These are phyloP conservation scores for Heterobasidion annosum DNA, from an alignment of 1,284 basidiomycete genomes.

Conservation along the genomic window DNA sequence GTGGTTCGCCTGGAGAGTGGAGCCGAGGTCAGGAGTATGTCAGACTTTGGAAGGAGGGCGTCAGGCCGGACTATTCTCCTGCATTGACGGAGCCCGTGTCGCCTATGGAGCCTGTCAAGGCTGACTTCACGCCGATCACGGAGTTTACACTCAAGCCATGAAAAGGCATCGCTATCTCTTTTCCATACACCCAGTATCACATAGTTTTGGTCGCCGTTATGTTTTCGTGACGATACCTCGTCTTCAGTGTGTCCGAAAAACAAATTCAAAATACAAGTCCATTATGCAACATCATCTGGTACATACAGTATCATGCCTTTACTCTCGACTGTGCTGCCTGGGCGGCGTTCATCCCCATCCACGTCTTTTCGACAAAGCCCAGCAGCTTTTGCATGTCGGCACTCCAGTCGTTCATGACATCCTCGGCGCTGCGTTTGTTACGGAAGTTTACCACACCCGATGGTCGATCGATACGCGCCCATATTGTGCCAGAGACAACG, in stretches of 20 bases:
- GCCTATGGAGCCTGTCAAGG: constrained; percentile 9
- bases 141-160: not conserved
- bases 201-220: too few species aligned
- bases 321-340: constrained; percentile 68
- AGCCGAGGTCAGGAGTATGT: constrained; percentile 63
- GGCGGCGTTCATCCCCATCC: constrained; percentile 86
- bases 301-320: constrained; percentile 30
- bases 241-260: not conserved
- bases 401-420: constrained; percentile 96
- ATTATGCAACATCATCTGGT: constrained; percentile 14
- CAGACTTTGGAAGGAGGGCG: constrained; percentile 59
- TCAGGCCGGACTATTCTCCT: constrained; percentile 55
- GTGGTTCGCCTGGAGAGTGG: constrained; percentile 40
- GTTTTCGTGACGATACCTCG: not conserved
- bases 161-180: too few species aligned
- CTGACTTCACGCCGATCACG: not conserved
- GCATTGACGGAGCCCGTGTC: constrained; percentile 29
- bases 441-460: constrained; percentile 85
- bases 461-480: constrained; percentile 92
- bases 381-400: constrained; percentile 89
- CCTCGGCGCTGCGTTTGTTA: constrained; percentile 70
- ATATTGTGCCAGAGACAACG: constrained; percentile 87
- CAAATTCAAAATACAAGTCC: constrained; percentile 1
- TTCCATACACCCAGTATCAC: too few species aligned
- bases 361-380: constrained; percentile 75